Evolutionary conservation across 768 basidiomycete genomes (phyloP), one percentile per base, ranked within the genome.

Genomic region (Cantharellus anzutake): DNA sequence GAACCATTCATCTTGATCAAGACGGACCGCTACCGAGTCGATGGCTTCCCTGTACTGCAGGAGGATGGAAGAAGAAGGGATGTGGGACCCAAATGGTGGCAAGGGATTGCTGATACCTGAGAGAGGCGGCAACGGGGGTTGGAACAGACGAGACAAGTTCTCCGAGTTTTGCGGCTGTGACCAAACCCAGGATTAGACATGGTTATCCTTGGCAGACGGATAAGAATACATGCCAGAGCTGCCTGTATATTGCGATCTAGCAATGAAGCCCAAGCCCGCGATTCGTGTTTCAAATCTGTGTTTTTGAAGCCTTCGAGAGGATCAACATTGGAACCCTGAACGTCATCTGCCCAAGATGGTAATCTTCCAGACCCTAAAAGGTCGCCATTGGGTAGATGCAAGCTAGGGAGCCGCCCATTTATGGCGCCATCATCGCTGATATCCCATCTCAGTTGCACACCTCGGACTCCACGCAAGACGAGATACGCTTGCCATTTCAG

Each of bases 401-500:
- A 70, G 64, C 81, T 81, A 0, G 88, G 88, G 3, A 91, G 75
- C 16, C 80, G 75, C 2, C 75, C 76, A 60, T 80, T 83, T 42
- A 86, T 70, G 3, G 79, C 83, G 41, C 88, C 88, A 58, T 84
- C 80, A 34, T 78, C 73, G 14, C 77, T 68, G 38, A 91, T 73
- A 69, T 89, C 83, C 71, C 79, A 84, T 51, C 84, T 79, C 11
- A 88, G 50, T 37, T 42, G 39, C 20, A 66, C 48, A 68, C 68
- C 63, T 20, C 65, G 67, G 61, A 84, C 66, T 4, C 79, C 80
- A 60, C 84, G 81, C 55, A 83, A 78, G 35, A 82, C 82, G 55
- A 86, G 73, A 65, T 84, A 88, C 0, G 88, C 85, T 69, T 91
- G 88, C 87, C 87, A 90, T 71, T 87, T 89, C 67, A 91, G 78